These are phyloP conservation scores for Panellus pusillus DNA, from an alignment of 768 basidiomycete species.

Conservation along the genomic window DNA sequence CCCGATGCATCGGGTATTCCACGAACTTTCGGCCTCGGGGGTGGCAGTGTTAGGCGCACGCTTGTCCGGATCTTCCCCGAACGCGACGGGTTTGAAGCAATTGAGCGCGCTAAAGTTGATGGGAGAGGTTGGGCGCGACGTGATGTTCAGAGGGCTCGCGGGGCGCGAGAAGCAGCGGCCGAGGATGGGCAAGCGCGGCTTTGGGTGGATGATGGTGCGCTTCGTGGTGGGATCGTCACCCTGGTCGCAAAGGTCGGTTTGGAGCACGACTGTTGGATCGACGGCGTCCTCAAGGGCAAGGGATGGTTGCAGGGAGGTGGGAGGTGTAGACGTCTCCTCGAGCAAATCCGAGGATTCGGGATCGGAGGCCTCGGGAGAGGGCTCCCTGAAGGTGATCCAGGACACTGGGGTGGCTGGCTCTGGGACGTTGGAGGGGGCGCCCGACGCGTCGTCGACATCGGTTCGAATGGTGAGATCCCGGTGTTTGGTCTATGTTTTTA, in stretches of 20 bases:
- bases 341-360: background rate
- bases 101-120: background rate
- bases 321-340: constrained; percentile 5
- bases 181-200: constrained; percentile 25
- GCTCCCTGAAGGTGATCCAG: background rate
- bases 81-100: background rate
- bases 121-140: background rate
- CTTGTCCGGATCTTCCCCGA: too few species aligned
- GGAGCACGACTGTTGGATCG: too few species aligned
- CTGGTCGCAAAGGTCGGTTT: constrained; percentile 27
- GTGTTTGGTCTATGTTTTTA: background rate
- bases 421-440: background rate
- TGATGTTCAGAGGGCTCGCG: constrained; percentile 20
- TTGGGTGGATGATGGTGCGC: constrained; percentile 39
- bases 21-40: too few species aligned
- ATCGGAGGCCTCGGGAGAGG: background rate
- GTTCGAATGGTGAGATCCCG: constrained; percentile 10
- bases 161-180: constrained; percentile 29
- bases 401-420: background rate
- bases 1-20: too few species aligned
- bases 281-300: constrained; percentile 8
- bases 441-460: constrained; percentile 1
- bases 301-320: background rate
- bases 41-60: too few species aligned
- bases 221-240: constrained; percentile 32